Percentiles rank a stretch among this genome's conserved stretches.
Evolutionary conservation across 306 rosid genomes (phyloP).

Genomic region (Cucurbita pepo): DNA sequence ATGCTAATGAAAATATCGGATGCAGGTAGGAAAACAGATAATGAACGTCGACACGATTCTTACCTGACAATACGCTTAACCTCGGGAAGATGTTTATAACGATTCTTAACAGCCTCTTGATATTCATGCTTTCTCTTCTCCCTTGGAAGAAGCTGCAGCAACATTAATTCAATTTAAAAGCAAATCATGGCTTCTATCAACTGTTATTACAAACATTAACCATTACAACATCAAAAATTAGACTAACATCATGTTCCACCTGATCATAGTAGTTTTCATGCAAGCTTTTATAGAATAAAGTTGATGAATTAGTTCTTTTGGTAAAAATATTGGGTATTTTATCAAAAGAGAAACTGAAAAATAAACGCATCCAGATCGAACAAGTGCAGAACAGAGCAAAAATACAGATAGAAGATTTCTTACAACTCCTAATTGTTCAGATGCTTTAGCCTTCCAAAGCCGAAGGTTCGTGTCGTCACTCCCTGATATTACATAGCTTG

Average conservation of each 20-base stretch:
- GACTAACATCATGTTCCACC: background rate
- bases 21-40: background rate
- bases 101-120: constrained; percentile 68
- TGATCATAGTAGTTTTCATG: background rate
- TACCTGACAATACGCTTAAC: constrained; percentile 71
- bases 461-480: constrained; percentile 93
- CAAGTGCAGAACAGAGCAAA: background rate
- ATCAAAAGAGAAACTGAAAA: background rate
- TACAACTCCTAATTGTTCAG: constrained; percentile 94
- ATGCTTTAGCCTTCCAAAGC: constrained; percentile 95
- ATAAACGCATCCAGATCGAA: background rate
- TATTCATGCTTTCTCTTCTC: constrained; percentile 71
- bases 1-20: background rate
- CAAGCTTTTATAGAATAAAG: background rate
- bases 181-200: background rate
- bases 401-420: constrained; percentile 15
- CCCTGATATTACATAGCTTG: constrained; percentile 84
- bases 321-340: background rate
- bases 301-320: background rate
- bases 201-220: background rate
- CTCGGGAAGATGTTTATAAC: constrained; percentile 76
- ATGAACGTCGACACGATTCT: constrained; percentile 1
- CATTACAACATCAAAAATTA: background rate
- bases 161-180: constrained; percentile 2
- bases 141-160: constrained; percentile 72